Evolutionary conservation across 768 basidiomycete genomes (phyloP).

Genomic region (Kwoniella bestiolae): DNA sequence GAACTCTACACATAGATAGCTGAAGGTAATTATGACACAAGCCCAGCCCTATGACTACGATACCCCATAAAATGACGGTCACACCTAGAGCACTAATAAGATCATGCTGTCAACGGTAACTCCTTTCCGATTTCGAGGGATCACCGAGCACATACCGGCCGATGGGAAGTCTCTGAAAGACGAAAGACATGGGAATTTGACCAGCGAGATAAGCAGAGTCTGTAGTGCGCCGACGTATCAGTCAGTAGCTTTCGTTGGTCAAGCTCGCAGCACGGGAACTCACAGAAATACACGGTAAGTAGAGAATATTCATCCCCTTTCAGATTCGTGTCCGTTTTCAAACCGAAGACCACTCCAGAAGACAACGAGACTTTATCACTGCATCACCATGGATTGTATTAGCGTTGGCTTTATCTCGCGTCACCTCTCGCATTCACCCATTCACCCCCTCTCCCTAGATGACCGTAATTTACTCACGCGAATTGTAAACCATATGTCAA

Average conservation of each 20-base stretch:
- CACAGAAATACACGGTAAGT: constrained; percentile 26
- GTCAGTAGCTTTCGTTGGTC: no score
- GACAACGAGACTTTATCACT: constrained; percentile 34
- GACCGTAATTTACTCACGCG: constrained; percentile 12
- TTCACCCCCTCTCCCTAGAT: no score
- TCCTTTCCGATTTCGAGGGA: no score
- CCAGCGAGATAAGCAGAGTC: constrained; percentile 23
- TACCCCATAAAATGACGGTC: constrained; percentile 25
- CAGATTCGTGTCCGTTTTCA: constrained; percentile 24
- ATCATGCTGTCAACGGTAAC: not conserved
- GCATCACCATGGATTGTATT: no score
- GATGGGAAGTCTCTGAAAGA: constrained; percentile 26
- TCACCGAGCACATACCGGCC: constrained; percentile 7
- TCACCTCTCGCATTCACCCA: no score
- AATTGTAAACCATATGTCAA: constrained; percentile 31
- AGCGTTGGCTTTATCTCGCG: no score
- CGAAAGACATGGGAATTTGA: constrained; percentile 19
- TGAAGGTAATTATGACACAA: constrained; percentile 23
- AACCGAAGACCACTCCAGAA: constrained; percentile 23
- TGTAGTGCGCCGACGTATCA: no score
- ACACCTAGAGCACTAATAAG: constrained; percentile 4
- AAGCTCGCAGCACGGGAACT: not conserved
- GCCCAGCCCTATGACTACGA: constrained; percentile 19
- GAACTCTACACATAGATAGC: constrained; percentile 17
- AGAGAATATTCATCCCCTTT: constrained; percentile 21